Base-by-base conservation (phyloP, 768 basidiomycete species). In the Krasilnikovozyma curviuscula region DNA sequence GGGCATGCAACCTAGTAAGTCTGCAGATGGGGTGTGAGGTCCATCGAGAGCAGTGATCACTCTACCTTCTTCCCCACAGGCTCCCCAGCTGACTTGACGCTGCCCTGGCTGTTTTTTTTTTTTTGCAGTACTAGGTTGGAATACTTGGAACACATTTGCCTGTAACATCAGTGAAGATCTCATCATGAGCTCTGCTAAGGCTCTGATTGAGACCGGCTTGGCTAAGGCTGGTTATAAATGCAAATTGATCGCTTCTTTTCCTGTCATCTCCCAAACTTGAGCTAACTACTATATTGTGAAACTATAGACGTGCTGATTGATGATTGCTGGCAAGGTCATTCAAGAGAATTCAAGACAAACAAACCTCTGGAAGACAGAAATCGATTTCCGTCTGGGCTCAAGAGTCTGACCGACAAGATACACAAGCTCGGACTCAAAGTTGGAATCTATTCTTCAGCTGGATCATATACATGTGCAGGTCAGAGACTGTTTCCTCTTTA, bases 111-210 rank as follows among this genome's bases (percentile, higher is more conserved):
- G 25, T 14, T 40, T n/a, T 31, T 23, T 29, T 6, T 16, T 29
- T 3, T 37, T 23, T 18, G 18, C 35, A 37, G n/a, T n/a, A n/a
- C n/a, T 66, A 65, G 65, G 65, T 5, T 66, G 64, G 65, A 65
- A 67, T 53, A 63, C 64, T 0, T 66, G 65, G 65, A 68, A 67
- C 50, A 57, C 62, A 44, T 68, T 67, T 43, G 66, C 61, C 1
- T 69, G 68, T 47, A 56, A 58, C 37, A 68, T 69, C 38, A 54
- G 55, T 30, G 64, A 67, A 45, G 62, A 66, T 35, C 57, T 56
- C 39, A 65, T 69, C 49, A 40, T 66, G 24, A 49, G 54, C 18
- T 62, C 66, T 3, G 68, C 67, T 5, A 51, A 63, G 24, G 56
- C 60, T 2, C 45, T 69, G 23, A 53, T 67, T n/a, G 37, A 56